Conservation (phyloP, 768 basidiomycete genomes). For the Cystofilobasidium ferigula region DNA sequence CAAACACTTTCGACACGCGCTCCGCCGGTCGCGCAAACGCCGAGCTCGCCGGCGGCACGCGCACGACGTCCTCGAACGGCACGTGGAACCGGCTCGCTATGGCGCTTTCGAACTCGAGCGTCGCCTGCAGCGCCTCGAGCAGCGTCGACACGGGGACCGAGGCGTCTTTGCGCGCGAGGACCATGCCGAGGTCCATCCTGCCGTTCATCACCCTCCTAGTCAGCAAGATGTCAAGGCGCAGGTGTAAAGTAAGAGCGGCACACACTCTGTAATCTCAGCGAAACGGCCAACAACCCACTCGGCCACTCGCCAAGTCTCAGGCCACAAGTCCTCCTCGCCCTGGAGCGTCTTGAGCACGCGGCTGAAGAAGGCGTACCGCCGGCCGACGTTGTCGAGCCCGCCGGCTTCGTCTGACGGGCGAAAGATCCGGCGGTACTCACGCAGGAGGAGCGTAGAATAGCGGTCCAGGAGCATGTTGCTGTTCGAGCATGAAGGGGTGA, state of each 20-base stretch:
- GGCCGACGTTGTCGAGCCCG: slow-evolving; percentile 82
- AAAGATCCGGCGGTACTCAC: slow-evolving; percentile 94
- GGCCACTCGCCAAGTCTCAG: slow-evolving; percentile 71
- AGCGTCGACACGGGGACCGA: slow-evolving; percentile 48
- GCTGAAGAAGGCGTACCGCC: slow-evolving; percentile 91
- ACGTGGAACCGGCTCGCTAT: slow-evolving; percentile 74
- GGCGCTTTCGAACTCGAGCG: slow-evolving; percentile 73
- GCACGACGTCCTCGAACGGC: slow-evolving; percentile 39
- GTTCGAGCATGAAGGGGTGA: not conserved
- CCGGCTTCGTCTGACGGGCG: slow-evolving; percentile 84
- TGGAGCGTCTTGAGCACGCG: slow-evolving; percentile 75
- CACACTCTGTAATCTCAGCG: slow-evolving; percentile 57
- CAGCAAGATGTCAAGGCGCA: not conserved
- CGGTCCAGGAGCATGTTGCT: slow-evolving; percentile 66
- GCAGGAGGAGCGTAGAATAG: slow-evolving; percentile 77
- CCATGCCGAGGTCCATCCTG: slow-evolving; percentile 53
- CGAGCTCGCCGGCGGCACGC: slow-evolving; percentile 17
- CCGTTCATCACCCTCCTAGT: not conserved
- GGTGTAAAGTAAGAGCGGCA: not conserved
- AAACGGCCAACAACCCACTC: slow-evolving; percentile 75
- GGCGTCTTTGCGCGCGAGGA: slow-evolving; percentile 46
- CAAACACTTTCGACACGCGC: slow-evolving; percentile 77
- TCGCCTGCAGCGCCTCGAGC: slow-evolving; percentile 73
- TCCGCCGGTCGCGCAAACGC: slow-evolving; percentile 38
- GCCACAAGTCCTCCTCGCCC: slow-evolving; percentile 72